Percentiles rank a stretch among this genome's conserved stretches.
Conservation (phyloP, 1,284 basidiomycete species). For the Cerioporus squamosus region DNA sequence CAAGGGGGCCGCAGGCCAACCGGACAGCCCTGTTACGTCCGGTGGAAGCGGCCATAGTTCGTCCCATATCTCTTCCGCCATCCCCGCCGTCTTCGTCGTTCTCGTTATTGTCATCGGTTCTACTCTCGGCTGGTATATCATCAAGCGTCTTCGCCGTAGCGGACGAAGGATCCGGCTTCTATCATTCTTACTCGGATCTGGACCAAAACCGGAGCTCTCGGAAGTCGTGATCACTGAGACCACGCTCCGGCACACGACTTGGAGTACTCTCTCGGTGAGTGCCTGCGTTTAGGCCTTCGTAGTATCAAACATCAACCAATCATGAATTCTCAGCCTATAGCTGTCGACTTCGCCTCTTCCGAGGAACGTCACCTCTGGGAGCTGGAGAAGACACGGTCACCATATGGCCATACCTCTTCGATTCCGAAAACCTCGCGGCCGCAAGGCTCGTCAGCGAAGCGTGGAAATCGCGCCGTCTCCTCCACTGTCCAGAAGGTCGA, state of each 20-base stretch:
- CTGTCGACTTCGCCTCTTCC: background rate
- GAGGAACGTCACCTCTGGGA: background rate
- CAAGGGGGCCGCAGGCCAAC: background rate
- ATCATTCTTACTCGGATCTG: background rate
- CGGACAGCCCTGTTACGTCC: background rate
- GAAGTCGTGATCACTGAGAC: background rate
- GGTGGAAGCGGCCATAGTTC: background rate
- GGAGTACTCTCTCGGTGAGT: conserved; percentile 5
- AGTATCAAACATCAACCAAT: too few relatives aligned
- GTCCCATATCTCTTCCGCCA: background rate
- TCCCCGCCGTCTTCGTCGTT: background rate
- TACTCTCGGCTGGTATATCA: background rate
- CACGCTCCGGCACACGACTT: background rate
- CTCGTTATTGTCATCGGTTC: background rate
- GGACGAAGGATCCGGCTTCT: background rate
- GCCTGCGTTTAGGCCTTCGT: background rate
- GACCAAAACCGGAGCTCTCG: background rate
- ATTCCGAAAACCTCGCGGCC: background rate
- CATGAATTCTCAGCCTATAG: background rate
- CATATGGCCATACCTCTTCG: background rate
- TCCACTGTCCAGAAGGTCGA: background rate
- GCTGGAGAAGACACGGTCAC: background rate
- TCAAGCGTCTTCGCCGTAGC: background rate
- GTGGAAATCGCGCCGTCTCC: background rate
- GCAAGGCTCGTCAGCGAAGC: background rate